phyloP scores from a whole-genome alignment of 805 yeast genomes.

The Cyberlindnera suaveolens region DNA sequence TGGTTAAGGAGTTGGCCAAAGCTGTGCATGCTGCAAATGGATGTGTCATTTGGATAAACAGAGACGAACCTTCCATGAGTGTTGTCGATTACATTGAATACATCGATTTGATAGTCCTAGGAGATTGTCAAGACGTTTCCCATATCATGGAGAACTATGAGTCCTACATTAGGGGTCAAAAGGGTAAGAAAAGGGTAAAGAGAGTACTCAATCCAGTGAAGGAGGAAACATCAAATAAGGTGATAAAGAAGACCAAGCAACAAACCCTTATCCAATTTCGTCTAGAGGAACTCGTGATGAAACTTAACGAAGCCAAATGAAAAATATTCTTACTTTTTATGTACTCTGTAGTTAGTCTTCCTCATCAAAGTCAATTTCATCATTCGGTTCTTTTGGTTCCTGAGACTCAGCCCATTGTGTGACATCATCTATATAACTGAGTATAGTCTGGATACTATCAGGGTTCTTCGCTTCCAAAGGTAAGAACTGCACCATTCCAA shows the following conservation, averaged over 20 bases:
- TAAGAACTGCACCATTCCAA: conserved; percentile 96
- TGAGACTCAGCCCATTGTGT: conserved; percentile 97
- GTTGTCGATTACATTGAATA: conserved; percentile 43
- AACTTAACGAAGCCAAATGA: conserved; percentile 15
- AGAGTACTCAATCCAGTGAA: conserved; percentile 1
- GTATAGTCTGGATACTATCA: conserved; percentile 71
- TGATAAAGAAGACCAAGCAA: conserved; percentile 7
- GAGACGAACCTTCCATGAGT: conserved; percentile 47
- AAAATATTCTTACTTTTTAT: not conserved
- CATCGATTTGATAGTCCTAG: conserved; percentile 54
- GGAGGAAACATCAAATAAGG: conserved; percentile 1
- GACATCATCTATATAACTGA: conserved; percentile 90
- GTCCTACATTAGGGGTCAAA: conserved; percentile 2
- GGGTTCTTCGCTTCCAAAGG: conserved; percentile 80
- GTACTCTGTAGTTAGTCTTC: conserved; percentile 27
- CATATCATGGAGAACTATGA: conserved; percentile 24
- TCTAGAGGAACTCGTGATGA: conserved; percentile 18
- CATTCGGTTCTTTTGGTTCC: conserved; percentile 94
- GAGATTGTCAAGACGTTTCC: conserved; percentile 59
- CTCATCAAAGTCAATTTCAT: conserved; percentile 61
- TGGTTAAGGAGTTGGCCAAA: conserved; percentile 55
- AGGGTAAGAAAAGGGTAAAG: conserved; percentile 6
- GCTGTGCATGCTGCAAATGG: conserved; percentile 53
- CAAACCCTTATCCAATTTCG: conserved; percentile 16
- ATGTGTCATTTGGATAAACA: conserved; percentile 55